Evolutionary conservation across 1,284 basidiomycete genomes (phyloP).

Genomic region (Irpex lacteus): DNA sequence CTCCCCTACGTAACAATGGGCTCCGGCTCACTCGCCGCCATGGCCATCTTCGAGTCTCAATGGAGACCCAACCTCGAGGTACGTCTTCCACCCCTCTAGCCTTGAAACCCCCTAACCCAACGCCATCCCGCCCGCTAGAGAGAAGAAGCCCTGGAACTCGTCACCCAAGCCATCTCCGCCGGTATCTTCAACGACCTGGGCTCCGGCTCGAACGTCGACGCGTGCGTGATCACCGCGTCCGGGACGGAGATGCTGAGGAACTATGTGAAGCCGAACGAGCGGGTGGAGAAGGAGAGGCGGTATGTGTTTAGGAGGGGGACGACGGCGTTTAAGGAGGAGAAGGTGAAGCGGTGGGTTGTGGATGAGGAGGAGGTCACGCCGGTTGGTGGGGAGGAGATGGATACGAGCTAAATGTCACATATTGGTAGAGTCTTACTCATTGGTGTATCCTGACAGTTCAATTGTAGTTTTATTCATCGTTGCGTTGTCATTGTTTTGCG

Average conservation of each 20-base stretch:
- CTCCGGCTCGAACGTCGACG: constrained; percentile 96
- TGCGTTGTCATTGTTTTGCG: too few species aligned
- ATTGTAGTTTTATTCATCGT: not conserved
- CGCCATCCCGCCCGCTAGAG: too few species aligned
- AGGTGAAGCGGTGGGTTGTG: constrained; percentile 68
- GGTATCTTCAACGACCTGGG: constrained; percentile 99
- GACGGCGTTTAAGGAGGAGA: constrained; percentile 85
- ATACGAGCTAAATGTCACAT: constrained; percentile 35
- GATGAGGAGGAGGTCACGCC: constrained; percentile 60
- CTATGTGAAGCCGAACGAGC: constrained; percentile 89
- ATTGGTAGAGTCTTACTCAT: not conserved
- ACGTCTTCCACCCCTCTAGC: constrained; percentile 21
- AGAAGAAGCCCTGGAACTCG: constrained; percentile 80
- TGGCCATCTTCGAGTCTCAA: constrained; percentile 93
- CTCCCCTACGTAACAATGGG: constrained; percentile 99
- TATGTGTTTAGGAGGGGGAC: constrained; percentile 88
- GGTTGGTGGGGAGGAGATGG: constrained; percentile 66
- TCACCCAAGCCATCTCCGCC: constrained; percentile 85
- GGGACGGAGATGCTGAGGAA: constrained; percentile 89
- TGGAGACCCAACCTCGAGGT: constrained; percentile 88
- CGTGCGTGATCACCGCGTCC: constrained; percentile 86
- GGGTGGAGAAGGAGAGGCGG: constrained; percentile 78
- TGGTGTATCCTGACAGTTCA: not conserved
- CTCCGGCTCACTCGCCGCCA: constrained; percentile 84
- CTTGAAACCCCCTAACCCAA: not conserved